Percentiles rank a stretch among this genome's conserved stretches.
These are phyloP conservation scores for Nepenthes gracilis DNA, from an alignment of 148 eudicot genomes.

Conservation along the genomic window DNA sequence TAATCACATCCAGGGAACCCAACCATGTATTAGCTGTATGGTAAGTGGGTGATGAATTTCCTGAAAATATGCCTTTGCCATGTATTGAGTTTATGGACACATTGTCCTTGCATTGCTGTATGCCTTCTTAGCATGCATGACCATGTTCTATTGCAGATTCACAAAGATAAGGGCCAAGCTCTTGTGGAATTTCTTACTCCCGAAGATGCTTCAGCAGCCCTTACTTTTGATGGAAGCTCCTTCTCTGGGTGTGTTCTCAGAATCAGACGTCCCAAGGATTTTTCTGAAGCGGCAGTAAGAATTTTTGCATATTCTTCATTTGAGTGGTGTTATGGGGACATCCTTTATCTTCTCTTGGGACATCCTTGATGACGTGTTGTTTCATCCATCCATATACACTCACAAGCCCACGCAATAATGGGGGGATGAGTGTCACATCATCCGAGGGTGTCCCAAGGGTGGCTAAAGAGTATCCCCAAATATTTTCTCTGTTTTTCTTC, in stretches of 20 bases:
- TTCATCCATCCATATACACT: too few relatives aligned
- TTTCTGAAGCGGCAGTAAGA: conserved; percentile 66
- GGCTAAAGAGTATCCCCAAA: too few relatives aligned
- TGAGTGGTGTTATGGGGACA: too few relatives aligned
- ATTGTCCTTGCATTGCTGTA: background rate
- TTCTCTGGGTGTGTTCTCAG: conserved; percentile 61
- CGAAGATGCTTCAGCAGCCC: conserved; percentile 94
- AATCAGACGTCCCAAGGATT: conserved; percentile 94
- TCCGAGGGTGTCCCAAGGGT: too few relatives aligned
- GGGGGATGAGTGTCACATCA: too few relatives aligned
- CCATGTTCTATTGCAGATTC: conserved; percentile 39
- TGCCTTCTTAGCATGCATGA: background rate
- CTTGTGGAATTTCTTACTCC: conserved; percentile 94
- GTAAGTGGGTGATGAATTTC: conserved; percentile 29
- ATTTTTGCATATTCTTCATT: conserved; percentile 14
- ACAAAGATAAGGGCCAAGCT: conserved; percentile 96
- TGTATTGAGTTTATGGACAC: background rate
- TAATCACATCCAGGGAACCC: conserved; percentile 53
- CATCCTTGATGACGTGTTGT: too few relatives aligned
- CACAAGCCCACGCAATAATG: too few relatives aligned
- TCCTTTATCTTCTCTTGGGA: too few relatives aligned
- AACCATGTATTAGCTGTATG: conserved; percentile 90
- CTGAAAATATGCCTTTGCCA: background rate
- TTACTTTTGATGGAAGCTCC: conserved; percentile 67
- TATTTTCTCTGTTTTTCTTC: background rate